These are phyloP conservation scores for Rosellinia necatrix DNA, from an alignment of 2,329 filamentous ascomycete genomes.

Conservation along the genomic window DNA sequence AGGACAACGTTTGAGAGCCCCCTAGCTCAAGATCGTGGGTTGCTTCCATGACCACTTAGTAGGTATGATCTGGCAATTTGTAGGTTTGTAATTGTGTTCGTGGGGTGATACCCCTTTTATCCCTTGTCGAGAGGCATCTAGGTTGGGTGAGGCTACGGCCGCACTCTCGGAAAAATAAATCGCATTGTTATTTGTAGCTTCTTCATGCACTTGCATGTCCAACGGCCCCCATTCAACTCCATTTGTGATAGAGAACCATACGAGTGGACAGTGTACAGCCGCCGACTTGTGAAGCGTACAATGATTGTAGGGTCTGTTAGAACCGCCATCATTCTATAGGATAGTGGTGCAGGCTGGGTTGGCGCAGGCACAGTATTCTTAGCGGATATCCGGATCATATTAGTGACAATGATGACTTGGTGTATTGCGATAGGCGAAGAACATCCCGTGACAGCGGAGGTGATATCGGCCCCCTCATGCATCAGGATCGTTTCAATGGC, in stretches of 20 bases:
- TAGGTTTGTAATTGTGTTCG: neutral
- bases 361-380: neutral
- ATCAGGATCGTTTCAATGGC: neutral
- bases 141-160: neutral
- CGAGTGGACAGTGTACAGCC: neutral
- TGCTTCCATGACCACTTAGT: neutral
- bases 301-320: neutral
- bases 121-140: neutral
- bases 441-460: neutral
- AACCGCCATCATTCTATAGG: neutral
- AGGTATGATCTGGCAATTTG: neutral
- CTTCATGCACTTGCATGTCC: neutral
- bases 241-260: neutral
- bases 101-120: neutral
- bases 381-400: neutral
- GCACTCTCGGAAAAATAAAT: neutral
- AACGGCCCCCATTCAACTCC: neutral
- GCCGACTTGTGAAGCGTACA: slow-evolving; percentile 1
- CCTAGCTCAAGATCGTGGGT: slow-evolving; percentile 6
- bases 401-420: neutral
- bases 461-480: neutral
- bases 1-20: neutral
- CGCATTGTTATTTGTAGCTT: neutral
- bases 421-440: slow-evolving; percentile 16
- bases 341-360: neutral